phyloP scores from a whole-genome alignment of 1,284 basidiomycete genomes.

The Ceratobasidium sp. region DNA sequence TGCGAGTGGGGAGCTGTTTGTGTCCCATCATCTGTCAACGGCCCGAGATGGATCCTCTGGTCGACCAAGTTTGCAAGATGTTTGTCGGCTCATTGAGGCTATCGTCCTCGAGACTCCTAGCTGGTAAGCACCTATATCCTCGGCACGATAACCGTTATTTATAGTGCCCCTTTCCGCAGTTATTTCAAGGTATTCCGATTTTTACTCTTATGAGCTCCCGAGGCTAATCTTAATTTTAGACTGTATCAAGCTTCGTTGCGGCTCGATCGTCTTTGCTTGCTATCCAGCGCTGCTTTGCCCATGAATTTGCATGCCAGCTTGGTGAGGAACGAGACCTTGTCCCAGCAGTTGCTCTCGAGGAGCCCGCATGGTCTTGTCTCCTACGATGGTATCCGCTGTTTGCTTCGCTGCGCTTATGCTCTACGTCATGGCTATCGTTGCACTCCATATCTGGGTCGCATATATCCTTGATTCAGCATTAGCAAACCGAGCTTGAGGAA shows the following conservation, averaged over 20 bases:
- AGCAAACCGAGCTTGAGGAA: neutral
- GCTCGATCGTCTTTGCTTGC: conserved; percentile 9
- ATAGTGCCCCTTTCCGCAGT: conserved; percentile 18
- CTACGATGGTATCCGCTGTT: conserved; percentile 26
- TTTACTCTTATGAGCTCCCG: neutral
- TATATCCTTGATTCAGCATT: neutral
- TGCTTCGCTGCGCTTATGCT: neutral
- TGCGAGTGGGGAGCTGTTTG: conserved; percentile 14
- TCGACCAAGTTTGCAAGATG: conserved; percentile 22
- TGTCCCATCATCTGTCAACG: conserved; percentile 24
- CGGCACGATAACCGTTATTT: neutral
- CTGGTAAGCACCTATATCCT: neutral
- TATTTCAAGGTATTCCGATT: conserved; percentile 20
- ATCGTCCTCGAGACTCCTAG: conserved; percentile 26
- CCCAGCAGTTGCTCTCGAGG: conserved; percentile 9
- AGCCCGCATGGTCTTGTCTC: conserved; percentile 13
- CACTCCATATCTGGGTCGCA: conserved; percentile 19
- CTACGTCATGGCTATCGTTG: conserved; percentile 16
- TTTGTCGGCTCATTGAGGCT: conserved; percentile 15
- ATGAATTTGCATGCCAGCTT: conserved; percentile 31
- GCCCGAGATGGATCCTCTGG: conserved; percentile 17
- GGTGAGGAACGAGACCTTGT: conserved; percentile 22
- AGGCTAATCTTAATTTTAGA: conserved; percentile 3
- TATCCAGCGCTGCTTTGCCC: conserved; percentile 9
- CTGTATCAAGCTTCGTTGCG: conserved; percentile 19